These are phyloP conservation scores for Boletus speciosus DNA, from an alignment of 768 basidiomycete species.

Conservation along the genomic window DNA sequence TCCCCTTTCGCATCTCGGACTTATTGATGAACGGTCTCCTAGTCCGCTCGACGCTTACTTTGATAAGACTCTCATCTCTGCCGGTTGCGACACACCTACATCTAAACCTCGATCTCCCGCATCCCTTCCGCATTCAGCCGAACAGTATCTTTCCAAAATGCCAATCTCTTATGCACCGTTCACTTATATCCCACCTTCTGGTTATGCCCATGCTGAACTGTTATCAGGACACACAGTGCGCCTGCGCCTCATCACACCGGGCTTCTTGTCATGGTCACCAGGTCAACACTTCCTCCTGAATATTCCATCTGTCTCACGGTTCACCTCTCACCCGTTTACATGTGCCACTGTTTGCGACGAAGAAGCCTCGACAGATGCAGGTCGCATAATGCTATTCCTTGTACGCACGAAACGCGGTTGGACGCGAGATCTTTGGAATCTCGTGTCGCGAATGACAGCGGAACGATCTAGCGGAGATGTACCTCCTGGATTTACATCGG, in stretches of 20 bases:
- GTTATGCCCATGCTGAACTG: slow-evolving; percentile 65
- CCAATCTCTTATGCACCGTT: neutral
- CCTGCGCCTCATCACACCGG: slow-evolving; percentile 57
- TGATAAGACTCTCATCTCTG: slow-evolving; percentile 4
- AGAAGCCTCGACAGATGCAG: slow-evolving; percentile 40
- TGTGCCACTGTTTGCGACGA: slow-evolving; percentile 58
- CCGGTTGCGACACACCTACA: neutral
- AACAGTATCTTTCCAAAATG: neutral
- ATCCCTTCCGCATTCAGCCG: neutral
- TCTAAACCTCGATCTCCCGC: neutral
- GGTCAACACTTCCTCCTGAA: slow-evolving; percentile 77
- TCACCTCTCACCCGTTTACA: slow-evolving; percentile 73
- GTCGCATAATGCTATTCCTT: slow-evolving; percentile 59
- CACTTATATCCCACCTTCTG: slow-evolving; percentile 52
- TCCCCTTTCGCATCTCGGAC: neutral
- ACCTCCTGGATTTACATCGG: neutral
- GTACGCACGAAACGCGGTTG: slow-evolving; percentile 69
- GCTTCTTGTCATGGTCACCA: slow-evolving; percentile 61
- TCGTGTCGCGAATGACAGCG: slow-evolving; percentile 38
- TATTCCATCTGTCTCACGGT: slow-evolving; percentile 58
- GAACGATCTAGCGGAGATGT: slow-evolving; percentile 32
- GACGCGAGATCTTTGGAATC: slow-evolving; percentile 63
- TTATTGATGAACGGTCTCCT: slow-evolving; percentile 9
- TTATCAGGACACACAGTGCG: slow-evolving; percentile 70
- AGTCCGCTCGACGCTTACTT: slow-evolving; percentile 28